Evolutionary conservation across 495 filamentous ascomycete species (phyloP), one percentile per base, ranked within the genome.

Genomic region (Apodospora peruviana): DNA sequence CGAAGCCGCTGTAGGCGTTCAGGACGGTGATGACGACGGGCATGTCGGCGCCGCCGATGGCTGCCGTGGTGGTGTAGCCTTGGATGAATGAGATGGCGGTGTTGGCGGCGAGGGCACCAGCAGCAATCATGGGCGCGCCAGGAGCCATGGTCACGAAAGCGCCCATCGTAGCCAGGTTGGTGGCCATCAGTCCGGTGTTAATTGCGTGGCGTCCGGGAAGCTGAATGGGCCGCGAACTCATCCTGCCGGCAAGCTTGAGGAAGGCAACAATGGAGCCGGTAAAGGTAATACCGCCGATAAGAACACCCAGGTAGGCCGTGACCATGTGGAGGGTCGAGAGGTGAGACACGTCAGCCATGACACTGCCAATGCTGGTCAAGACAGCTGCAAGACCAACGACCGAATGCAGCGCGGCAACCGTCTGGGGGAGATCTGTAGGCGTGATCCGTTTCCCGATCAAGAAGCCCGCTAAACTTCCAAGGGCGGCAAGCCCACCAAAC

Each of bases 41-140:
- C 86, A 89, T 89, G 58, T 90, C 87, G 4, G 86, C 87, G n/a
- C 86, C 87, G 10, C 87, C 87, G 60, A 91, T 90, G 9, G 85
- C 86, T 25, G 87, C 72, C 0, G 87, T 91, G 2, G 87, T 90
- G 10, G 87, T 91, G 55, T 77, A 90, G 3, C 87, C 87, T 59
- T 91, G 89, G 48, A 86, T 54, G 71, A 91, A 91, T 39, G 84
- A 87, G 11, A 91, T 76, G 1, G 77, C 66, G 1, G 86, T 83
- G 62, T 84, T 91, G 48, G 83, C 83, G 45, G 81, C 78, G 1
- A 90, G 72, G 39, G 84, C 87, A 5, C 75, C 77, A 12, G 86
- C 86, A 36, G 85, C 87, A 49, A 91, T 86, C 21, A 77, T 69
- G 0, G 86, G 86, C 12, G 80, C 78, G 1, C 78, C 86, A 0